Evolutionary conservation across 352 stramenopile genomes (phyloP), one percentile per base, ranked within the genome.

Genomic region (Phytophthora agathidicida): DNA sequence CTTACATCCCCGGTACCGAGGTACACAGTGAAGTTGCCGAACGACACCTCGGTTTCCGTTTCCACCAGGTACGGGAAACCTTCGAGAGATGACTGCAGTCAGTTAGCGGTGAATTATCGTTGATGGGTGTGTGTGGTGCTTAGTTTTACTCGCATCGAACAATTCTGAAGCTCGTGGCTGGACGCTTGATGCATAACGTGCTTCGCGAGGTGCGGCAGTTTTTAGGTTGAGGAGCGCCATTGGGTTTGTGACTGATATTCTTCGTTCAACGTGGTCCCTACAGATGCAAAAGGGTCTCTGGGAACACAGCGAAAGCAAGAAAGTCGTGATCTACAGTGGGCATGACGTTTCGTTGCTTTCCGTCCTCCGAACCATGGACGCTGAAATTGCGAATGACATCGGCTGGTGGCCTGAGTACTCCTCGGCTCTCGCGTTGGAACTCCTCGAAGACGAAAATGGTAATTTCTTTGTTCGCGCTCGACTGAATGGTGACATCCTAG

Each of bases 271-370:
- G 33, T 14, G 35, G 42, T 7, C 2, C 4, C 17, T 42, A 11
- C 37, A 78, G 77, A 87, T 89, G 68, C 53, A 87, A 63, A 66
- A 66, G 20, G 49, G 57, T 19, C 42, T 78, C 1, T 62, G 26
- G 42, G 66, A 66, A 13, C 51, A 76, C 45, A 30, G 13, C n/a
- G 61, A 73, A 44, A 70, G 48, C 38, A 86, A 88, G 60, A 78
- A 71, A 37, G 60, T 94, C 23, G 56, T 91, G 31, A 63, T 93
- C 19, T 95, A 93, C 73, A 93, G 83, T 43, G 86, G 86, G 26
- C 86, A 95, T 54, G 86, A 95, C 51, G 69, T 93, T 16, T 91
- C 83, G 16, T 61, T 95, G 39, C 66, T 95, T 16, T 83, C 83
- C 1, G 59, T 91, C n/a, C 65, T 95, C n/a, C 80, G 88, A 49